Evolutionary conservation across 768 basidiomycete species (phyloP).

Genomic region (Rhizopogon sp.): DNA sequence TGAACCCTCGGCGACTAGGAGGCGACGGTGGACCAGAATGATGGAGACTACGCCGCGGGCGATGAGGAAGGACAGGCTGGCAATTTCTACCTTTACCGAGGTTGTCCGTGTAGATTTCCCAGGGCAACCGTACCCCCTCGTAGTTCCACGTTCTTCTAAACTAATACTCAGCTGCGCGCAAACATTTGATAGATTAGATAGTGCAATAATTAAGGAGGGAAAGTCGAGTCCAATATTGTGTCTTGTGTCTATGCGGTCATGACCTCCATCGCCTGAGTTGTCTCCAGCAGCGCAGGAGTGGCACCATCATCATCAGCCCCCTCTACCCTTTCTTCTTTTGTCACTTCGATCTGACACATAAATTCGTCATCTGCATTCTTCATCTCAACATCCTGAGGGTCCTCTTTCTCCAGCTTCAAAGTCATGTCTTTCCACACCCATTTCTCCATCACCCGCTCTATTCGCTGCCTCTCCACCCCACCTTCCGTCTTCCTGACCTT

Average conservation of each 20-base stretch:
- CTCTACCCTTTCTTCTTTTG: conserved; percentile 6
- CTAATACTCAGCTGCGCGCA: background rate
- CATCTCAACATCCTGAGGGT: conserved; percentile 25
- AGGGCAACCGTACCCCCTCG: background rate
- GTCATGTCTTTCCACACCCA: conserved; percentile 49
- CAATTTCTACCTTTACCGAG: background rate
- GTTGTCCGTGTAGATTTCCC: background rate
- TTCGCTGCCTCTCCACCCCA: conserved; percentile 65
- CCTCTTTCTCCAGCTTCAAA: conserved; percentile 1
- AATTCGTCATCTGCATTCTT: conserved; percentile 16
- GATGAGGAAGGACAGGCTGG: too few relatives aligned
- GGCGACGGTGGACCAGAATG: background rate
- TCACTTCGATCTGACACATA: conserved; percentile 1
- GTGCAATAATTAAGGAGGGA: conserved; percentile 2
- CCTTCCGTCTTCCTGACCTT: conserved; percentile 52
- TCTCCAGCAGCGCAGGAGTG: background rate
- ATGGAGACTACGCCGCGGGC: background rate
- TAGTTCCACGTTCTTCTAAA: background rate
- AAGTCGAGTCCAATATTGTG: background rate
- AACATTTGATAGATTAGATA: background rate
- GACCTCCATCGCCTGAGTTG: conserved; percentile 11
- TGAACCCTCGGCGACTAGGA: background rate
- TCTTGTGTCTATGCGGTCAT: conserved; percentile 8
- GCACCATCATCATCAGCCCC: conserved; percentile 1
- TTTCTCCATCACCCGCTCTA: conserved; percentile 62